A percentile compares a stretch with the other conserved stretches of the same genome.
Evolutionary conservation across 2,329 filamentous ascomycete genomes (phyloP).

Genomic region (Fusarium robinianum): DNA sequence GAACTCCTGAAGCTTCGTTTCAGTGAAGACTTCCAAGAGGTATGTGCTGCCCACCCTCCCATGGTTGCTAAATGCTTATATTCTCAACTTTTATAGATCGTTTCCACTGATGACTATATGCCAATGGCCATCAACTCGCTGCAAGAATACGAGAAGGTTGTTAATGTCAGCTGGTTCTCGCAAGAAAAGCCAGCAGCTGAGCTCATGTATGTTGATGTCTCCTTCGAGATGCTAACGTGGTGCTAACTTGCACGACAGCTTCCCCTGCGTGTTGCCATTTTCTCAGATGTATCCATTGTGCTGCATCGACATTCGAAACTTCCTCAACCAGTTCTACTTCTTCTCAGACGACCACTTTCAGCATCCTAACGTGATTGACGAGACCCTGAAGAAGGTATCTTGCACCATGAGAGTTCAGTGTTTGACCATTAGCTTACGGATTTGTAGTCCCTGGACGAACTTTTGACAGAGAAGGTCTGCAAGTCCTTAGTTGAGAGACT

Average conservation of each 20-base stretch:
- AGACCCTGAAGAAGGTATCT: constrained; percentile 80
- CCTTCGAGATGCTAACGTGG: not conserved
- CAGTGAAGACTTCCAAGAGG: constrained; percentile 94
- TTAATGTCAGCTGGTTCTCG: constrained; percentile 94
- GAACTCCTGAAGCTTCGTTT: constrained; percentile 89
- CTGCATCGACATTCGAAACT: constrained; percentile 97
- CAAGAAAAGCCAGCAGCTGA: constrained; percentile 79
- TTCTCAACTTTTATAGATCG: constrained; percentile 54
- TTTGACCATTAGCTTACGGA: too few relatives aligned
- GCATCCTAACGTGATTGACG: constrained; percentile 86
- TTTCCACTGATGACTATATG: constrained; percentile 98
- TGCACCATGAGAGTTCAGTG: too few relatives aligned
- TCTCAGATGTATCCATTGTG: constrained; percentile 99
- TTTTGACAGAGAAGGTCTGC: constrained; percentile 93
- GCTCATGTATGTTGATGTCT: constrained; percentile 62
- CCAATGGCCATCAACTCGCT: constrained; percentile 92
- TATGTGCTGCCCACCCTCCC: constrained; percentile 40
- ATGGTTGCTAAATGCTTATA: constrained; percentile 6
- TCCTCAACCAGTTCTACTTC: constrained; percentile 97
- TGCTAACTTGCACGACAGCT: constrained; percentile 54
- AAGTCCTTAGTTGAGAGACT: constrained; percentile 85
- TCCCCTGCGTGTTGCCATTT: constrained; percentile 94
- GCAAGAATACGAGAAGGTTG: constrained; percentile 94
- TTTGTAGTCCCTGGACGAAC: constrained; percentile 82
- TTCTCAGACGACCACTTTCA: constrained; percentile 97